A percentile compares a stretch with the other conserved stretches of the same genome.
phyloP scores from a whole-genome alignment of 2,329 filamentous ascomycete species.

The Gnomoniopsis sp. region DNA sequence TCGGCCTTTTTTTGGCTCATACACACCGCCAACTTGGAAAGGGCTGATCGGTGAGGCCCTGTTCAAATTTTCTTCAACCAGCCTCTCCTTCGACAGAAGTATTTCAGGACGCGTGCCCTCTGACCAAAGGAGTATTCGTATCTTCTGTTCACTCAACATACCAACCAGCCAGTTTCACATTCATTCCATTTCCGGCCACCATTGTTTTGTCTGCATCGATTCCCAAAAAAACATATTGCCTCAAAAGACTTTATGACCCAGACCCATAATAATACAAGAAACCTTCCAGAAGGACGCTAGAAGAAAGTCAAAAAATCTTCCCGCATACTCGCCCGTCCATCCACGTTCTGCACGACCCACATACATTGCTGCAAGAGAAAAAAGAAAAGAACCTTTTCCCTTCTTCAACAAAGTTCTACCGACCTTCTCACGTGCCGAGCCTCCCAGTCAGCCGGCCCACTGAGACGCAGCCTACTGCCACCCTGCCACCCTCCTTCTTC shows the following conservation, averaged over 20 bases:
- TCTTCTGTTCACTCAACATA: background rate
- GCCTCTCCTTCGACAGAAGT: conserved; percentile 1
- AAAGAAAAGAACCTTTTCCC: background rate
- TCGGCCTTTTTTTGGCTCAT: background rate
- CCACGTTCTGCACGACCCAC: conserved; percentile 4
- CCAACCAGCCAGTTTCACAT: conserved; percentile 4
- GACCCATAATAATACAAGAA: conserved; percentile 1
- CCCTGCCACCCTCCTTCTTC: background rate
- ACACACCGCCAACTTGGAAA: conserved; percentile 10
- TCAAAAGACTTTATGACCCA: background rate
- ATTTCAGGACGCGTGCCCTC: conserved; percentile 9
- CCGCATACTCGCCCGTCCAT: background rate
- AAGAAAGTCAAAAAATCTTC: conserved; percentile 9
- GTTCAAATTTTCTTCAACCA: conserved; percentile 2
- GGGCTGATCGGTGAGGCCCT: conserved; percentile 12
- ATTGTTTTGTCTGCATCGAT: background rate
- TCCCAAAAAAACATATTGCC: background rate
- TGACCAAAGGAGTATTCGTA: too few species aligned
- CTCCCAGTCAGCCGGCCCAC: background rate
- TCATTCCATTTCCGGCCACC: background rate
- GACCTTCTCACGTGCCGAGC: background rate
- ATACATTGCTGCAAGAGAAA: background rate
- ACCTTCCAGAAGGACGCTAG: conserved; percentile 17
- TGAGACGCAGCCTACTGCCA: background rate
- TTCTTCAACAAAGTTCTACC: background rate